Base-by-base conservation (phyloP, 1,139 yeast species). In the Pichia sp. region DNA sequence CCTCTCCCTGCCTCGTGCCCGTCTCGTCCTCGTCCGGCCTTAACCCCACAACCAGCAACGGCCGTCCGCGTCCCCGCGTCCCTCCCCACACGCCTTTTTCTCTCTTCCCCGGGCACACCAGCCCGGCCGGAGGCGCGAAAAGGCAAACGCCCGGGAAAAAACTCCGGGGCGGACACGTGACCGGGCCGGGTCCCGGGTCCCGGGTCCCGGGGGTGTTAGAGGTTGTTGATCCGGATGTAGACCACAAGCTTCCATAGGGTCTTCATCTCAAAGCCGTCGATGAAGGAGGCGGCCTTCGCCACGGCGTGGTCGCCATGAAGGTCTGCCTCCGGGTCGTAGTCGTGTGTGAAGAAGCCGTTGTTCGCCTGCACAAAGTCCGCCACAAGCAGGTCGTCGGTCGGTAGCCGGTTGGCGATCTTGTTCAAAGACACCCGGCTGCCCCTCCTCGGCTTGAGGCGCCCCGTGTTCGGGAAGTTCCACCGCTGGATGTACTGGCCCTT, bases 311-410 rank as follows among this genome's bases (percentile, higher is more conserved):
- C 23, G 19, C 10, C 28, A 7, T 8, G 12, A 13, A 37, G 23
- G 16, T 47, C 54, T 7, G 18, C 31, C 1, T 12, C 10, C 12
- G 13, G 30, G 28, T 47, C 50, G n/a, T 26, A 7, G 13, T 45
- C 47, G 13, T 8, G 4, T 23, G 48, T 46, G 23, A 54, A 50
- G 21, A 48, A 40, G 4, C 55, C 53, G 23, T 45, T 51, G 16
- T 47, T 40, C 3, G 41, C 34, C 12, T 13, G 10, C 2, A 31
- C 8, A 47, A 51, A 52, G 40, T 51, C 51, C 4, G 31, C 44
- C 12, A 49, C 30, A 19, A 46, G 16, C 13, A 16, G 23, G n/a
- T n/a, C 26, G 13, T 43, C 39, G 21, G 30, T 43, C 4, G 18
- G n/a, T 26, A 43, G 34, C n/a, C 34, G n/a, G 13, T 28, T 43